Conservation (phyloP, 495 filamentous ascomycete genomes). For the Penicillium egyptiacum region DNA sequence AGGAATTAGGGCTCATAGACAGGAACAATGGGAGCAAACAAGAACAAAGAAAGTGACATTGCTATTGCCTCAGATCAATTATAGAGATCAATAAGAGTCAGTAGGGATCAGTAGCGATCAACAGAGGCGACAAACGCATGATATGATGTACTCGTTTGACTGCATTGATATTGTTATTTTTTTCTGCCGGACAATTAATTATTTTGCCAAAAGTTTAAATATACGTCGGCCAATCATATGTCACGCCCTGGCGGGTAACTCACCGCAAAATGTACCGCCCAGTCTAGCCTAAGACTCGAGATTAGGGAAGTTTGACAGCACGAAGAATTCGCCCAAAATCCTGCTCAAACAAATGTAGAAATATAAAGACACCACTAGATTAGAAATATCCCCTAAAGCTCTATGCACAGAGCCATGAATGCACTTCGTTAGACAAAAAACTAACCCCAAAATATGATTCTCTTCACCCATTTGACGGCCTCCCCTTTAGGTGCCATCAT, state of each 20-base stretch:
- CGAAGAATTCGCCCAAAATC: too few relatives aligned
- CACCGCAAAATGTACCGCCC: not conserved
- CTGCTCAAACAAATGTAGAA: not conserved
- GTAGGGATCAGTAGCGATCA: not conserved
- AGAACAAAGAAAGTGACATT: conserved; percentile 1
- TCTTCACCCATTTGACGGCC: not conserved
- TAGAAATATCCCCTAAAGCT: not conserved
- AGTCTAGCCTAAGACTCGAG: not conserved
- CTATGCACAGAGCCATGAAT: not conserved
- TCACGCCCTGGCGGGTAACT: not conserved
- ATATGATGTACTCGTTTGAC: not conserved
- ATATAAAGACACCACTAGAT: not conserved
- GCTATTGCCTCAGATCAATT: not conserved
- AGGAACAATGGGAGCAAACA: not conserved
- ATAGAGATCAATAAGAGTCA: not conserved
- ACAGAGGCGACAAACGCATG: not conserved
- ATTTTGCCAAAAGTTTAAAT: not conserved
- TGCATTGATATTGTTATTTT: not conserved
- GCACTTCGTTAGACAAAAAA: not conserved
- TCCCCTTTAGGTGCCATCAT: not conserved
- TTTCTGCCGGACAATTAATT: conserved; percentile 9
- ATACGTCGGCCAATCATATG: not conserved
- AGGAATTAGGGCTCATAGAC: not conserved
- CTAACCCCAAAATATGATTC: not conserved
- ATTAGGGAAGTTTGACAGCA: not conserved